These are phyloP conservation scores for Didymella pinodella DNA, from an alignment of 2,329 filamentous ascomycete species.

Conservation along the genomic window DNA sequence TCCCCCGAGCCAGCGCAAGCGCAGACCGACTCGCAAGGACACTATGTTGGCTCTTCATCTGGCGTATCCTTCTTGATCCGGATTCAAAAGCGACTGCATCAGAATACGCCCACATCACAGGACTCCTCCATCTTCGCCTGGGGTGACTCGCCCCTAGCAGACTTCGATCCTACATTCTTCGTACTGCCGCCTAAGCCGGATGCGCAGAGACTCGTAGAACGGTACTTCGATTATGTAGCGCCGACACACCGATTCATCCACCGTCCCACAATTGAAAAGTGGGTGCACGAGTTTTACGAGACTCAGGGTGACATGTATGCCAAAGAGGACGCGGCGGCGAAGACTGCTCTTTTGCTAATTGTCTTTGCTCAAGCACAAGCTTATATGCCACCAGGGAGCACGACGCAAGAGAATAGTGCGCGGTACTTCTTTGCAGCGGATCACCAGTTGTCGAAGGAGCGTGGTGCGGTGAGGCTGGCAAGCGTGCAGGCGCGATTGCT, in stretches of 20 bases:
- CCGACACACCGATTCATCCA: conserved; percentile 68
- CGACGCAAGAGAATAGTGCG: conserved; percentile 44
- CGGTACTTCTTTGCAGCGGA: conserved; percentile 56
- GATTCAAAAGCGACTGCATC: conserved; percentile 59
- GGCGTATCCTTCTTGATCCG: conserved; percentile 60
- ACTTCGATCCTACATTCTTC: conserved; percentile 56
- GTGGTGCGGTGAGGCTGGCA: conserved; percentile 62
- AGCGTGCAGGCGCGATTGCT: conserved; percentile 66
- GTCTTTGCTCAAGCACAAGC: conserved; percentile 62
- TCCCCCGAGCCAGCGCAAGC: conserved; percentile 56
- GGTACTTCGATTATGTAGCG: conserved; percentile 68
- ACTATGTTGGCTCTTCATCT: conserved; percentile 59
- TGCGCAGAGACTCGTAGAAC: conserved; percentile 56
- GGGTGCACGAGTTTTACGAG: conserved; percentile 58
- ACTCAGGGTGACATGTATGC: conserved; percentile 53
- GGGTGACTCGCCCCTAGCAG: conserved; percentile 59
- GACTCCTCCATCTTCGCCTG: conserved; percentile 60
- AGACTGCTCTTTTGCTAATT: conserved; percentile 60
- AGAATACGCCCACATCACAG: conserved; percentile 46
- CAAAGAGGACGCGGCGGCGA: conserved; percentile 52
- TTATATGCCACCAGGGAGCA: conserved; percentile 49
- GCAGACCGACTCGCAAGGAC: conserved; percentile 57
- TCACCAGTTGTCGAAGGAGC: conserved; percentile 58
- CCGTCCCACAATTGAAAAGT: conserved; percentile 58
- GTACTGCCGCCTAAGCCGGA: conserved; percentile 54